Conservation (phyloP, 805 yeast genomes). For the Kazachstania taianensis region DNA sequence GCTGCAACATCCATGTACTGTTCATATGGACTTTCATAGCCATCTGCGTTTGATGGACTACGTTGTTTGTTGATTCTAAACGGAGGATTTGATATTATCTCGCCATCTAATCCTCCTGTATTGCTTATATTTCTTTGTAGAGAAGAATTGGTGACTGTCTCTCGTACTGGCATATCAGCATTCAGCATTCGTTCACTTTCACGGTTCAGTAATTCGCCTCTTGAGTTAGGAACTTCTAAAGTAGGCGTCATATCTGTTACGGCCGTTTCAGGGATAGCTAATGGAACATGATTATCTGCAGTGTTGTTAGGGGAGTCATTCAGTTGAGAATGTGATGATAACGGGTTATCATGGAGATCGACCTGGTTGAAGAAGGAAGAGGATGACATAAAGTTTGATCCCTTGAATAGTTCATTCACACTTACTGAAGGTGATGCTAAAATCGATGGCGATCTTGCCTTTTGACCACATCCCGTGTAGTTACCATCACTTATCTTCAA, state of each 20-base stretch:
- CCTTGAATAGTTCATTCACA: slow-evolving; percentile 27
- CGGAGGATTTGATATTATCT: slow-evolving; percentile 2
- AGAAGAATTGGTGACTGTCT: too few species aligned
- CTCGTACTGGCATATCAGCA: too few species aligned
- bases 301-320: too few species aligned
- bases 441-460: slow-evolving; percentile 53
- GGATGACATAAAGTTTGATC: slow-evolving; percentile 3
- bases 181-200: too few species aligned
- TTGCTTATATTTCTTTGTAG: too few species aligned
- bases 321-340: too few species aligned
- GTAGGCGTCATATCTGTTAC: too few species aligned
- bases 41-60: slow-evolving; percentile 1
- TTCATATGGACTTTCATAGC: slow-evolving; percentile 18
- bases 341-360: too few species aligned
- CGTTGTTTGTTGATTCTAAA: slow-evolving; percentile 3
- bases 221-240: too few species aligned
- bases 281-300: too few species aligned
- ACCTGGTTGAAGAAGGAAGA: slow-evolving; percentile 1
- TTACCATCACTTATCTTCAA: slow-evolving; percentile 43
- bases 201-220: too few species aligned
- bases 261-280: too few species aligned
- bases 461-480: slow-evolving; percentile 68
- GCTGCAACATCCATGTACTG: slow-evolving; percentile 18
- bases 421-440: slow-evolving; percentile 38
- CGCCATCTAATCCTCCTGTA: neutral